These are phyloP conservation scores for Lasiosphaeria miniovina DNA, from an alignment of 495 filamentous ascomycete genomes.

Conservation along the genomic window DNA sequence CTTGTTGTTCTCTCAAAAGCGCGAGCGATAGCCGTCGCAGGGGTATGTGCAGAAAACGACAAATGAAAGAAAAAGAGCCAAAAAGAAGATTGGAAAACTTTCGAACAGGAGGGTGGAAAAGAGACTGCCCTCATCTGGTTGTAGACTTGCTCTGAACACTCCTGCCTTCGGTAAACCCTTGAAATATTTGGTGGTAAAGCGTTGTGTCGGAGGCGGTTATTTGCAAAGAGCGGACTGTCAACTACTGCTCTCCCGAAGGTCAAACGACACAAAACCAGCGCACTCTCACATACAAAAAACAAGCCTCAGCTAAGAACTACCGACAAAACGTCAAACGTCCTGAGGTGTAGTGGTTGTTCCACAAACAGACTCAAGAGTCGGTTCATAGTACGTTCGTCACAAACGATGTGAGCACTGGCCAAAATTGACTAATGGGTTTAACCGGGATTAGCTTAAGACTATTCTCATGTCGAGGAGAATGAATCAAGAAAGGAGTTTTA, in stretches of 20 bases:
- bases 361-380: background rate
- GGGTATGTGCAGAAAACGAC: conserved; percentile 21
- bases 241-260: too few species aligned
- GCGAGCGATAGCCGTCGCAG: conserved; percentile 15
- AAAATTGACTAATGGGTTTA: conserved; percentile 21
- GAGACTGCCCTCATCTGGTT: conserved; percentile 11
- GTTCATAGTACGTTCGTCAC: conserved; percentile 46
- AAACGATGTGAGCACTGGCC: conserved; percentile 56
- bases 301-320: too few species aligned
- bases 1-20: conserved; percentile 9
- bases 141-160: conserved; percentile 5
- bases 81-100: conserved; percentile 13
- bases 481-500: conserved; percentile 9
- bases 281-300: too few species aligned
- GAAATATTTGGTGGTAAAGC: too few species aligned
- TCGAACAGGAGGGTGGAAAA: background rate
- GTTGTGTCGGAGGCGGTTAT: too few species aligned
- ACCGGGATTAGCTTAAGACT: background rate
- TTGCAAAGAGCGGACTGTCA: too few species aligned
- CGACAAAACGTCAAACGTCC: too few species aligned
- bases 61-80: conserved; percentile 14
- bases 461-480: background rate
- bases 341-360: too few species aligned
- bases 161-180: background rate
- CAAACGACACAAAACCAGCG: too few species aligned